These are phyloP conservation scores for Suillus subaureus DNA, from an alignment of 768 basidiomycete genomes.

Conservation along the genomic window DNA sequence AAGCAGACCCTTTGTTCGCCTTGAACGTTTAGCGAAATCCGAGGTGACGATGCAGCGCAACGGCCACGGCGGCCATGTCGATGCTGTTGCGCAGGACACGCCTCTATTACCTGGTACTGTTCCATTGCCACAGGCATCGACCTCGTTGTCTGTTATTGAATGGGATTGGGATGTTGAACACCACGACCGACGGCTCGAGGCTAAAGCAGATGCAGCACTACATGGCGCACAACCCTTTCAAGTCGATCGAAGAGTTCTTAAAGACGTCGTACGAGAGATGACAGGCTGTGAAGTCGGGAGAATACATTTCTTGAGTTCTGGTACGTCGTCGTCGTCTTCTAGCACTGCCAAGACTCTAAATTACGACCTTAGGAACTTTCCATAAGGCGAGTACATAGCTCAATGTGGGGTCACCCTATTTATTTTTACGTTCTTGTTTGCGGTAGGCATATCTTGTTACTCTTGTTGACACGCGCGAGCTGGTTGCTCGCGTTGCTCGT, in stretches of 20 bases:
- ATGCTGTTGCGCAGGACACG: constrained; percentile 6
- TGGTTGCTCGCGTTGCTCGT: constrained; percentile 81
- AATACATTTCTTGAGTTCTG: constrained; percentile 75
- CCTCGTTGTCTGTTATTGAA: constrained; percentile 35
- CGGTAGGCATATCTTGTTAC: constrained; percentile 76
- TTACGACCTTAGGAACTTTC: constrained; percentile 65
- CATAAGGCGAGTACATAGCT: constrained; percentile 61
- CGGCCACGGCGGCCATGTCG: constrained; percentile 5
- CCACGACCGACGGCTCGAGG: constrained; percentile 66
- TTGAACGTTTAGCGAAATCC: background rate
- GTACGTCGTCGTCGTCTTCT: constrained; percentile 42
- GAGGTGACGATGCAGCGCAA: constrained; percentile 8
- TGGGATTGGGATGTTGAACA: constrained; percentile 79
- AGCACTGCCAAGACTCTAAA: constrained; percentile 14
- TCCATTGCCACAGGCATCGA: constrained; percentile 16
- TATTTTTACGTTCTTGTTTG: constrained; percentile 9
- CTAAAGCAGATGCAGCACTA: constrained; percentile 59
- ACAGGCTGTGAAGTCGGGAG: constrained; percentile 65
- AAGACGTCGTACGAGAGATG: constrained; percentile 76
- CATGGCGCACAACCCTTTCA: constrained; percentile 70
- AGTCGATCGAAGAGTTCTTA: constrained; percentile 73
- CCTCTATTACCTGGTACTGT: constrained; percentile 24
- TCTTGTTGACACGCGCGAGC: constrained; percentile 56
- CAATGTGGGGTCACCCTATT: constrained; percentile 5
- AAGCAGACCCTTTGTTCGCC: background rate